phyloP scores from a whole-genome alignment of 148 eudicot genomes.

The Nepenthes gracilis region DNA sequence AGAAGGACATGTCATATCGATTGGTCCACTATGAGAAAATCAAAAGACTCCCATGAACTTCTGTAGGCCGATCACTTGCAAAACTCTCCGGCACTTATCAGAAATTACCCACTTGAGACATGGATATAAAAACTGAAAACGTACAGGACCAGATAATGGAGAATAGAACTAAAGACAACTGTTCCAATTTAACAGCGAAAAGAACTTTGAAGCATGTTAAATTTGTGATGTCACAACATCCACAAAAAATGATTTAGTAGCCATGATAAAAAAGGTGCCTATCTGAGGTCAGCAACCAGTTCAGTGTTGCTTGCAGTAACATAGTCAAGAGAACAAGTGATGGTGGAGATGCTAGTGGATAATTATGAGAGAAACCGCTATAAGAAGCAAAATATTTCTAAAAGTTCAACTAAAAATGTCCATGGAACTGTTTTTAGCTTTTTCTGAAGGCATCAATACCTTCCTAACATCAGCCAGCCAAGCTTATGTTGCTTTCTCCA shows the following conservation, averaged over 20 bases:
- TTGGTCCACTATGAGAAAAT: too few relatives aligned
- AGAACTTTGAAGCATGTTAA: background rate
- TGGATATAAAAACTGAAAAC: too few relatives aligned
- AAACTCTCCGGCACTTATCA: conserved; percentile 1
- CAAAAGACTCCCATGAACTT: too few relatives aligned
- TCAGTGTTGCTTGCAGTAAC: conserved; percentile 11
- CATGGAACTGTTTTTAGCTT: conserved; percentile 16
- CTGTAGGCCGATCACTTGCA: background rate
- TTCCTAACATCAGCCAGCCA: conserved; percentile 3
- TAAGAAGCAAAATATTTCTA: conserved; percentile 26
- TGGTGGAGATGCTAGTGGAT: conserved; percentile 59
- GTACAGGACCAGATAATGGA: too few relatives aligned
- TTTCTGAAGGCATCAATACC: conserved; percentile 11
- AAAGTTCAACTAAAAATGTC: conserved; percentile 26
- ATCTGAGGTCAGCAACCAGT: conserved; percentile 8
- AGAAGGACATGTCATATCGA: too few relatives aligned
- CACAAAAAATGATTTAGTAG: background rate
- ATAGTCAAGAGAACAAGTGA: conserved; percentile 34
- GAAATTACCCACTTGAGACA: background rate
- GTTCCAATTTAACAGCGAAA: too few relatives aligned
- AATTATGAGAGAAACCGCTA: conserved; percentile 30
- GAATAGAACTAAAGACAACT: too few relatives aligned
- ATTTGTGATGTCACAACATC: background rate
- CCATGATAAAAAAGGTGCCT: conserved; percentile 2
- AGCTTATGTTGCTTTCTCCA: too few relatives aligned